Evolutionary conservation across 306 rosid species (phyloP), one percentile per base, ranked within the genome.

Genomic region (Lathyrus aphaca): DNA sequence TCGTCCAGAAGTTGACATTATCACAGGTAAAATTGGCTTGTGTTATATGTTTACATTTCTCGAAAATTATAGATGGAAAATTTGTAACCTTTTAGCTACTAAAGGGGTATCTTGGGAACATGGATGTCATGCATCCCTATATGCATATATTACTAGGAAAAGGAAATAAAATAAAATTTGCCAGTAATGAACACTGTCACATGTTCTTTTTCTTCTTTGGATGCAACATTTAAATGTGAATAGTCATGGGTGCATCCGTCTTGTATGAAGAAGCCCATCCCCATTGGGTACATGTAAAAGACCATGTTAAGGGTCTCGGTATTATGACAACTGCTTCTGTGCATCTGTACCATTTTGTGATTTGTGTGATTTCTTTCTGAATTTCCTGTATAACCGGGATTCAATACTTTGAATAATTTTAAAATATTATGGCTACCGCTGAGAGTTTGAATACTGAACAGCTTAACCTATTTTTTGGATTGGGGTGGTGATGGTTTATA

Each of bases 1-100:
- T 92, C 37, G 81, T 92, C 75, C 96, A 92, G 61, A 89, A 88
- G 92, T 79, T 92, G 77, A 92, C 94, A 9, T 78, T 80, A 19
- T 72, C 98, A 65, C 98, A 92, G 86, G 98, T 87, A 83, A 91
- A 82, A 72, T 72, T 72, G 30, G 51, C 45, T 67, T 17, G 3
- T 37, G 18, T 56, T 43, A 72, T 21, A 54, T 53, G 38, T 43
- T 54, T 69, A 39, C 30, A 11, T 46, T 78, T 63, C 63, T 74
- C 42, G 45, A 67, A 19, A 19, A 43, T 27, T 64, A 18, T 66
- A 64, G 25, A 65, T 60, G 25, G 64, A 66, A 57, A 50, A 44
- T 5, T 51, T 46, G 39, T 18, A 17, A 54, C 62, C 23, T 61
- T 10, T 17, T 64, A 21, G 57, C 54, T 71, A n/a, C 64, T 9